Conservation (phyloP, 1,284 basidiomycete genomes). For the Leccinum subrobustum region DNA sequence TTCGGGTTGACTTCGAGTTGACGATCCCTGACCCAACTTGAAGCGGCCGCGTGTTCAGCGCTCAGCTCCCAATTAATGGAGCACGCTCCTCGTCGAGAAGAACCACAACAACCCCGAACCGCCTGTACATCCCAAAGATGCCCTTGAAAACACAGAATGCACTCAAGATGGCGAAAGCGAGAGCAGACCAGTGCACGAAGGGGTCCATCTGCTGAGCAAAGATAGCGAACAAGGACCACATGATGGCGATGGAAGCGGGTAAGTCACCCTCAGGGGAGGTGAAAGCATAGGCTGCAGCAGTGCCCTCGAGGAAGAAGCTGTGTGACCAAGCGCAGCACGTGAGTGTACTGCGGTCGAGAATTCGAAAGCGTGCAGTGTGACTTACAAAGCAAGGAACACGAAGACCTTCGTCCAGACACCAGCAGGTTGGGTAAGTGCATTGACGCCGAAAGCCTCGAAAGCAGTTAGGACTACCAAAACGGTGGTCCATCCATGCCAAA, state of each 20-base stretch:
- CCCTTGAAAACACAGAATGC: constrained; percentile 84
- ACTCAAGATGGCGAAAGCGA: constrained; percentile 85
- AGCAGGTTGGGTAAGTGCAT: constrained; percentile 62
- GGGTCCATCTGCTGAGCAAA: constrained; percentile 63
- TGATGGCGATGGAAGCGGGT: constrained; percentile 83
- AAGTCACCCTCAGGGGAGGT: constrained; percentile 88
- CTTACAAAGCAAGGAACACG: constrained; percentile 84
- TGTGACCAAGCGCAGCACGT: constrained; percentile 1
- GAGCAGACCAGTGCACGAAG: constrained; percentile 89
- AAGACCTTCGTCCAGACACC: constrained; percentile 93
- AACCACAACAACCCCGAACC: constrained; percentile 43
- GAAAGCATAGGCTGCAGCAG: constrained; percentile 89
- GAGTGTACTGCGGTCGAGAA: constrained; percentile 8
- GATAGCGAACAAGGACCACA: constrained; percentile 82
- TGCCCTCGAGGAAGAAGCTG: constrained; percentile 91
- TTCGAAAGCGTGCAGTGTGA: constrained; percentile 8
- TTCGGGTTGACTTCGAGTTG: neutral
- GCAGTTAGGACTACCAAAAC: constrained; percentile 86
- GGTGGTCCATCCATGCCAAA: constrained; percentile 95
- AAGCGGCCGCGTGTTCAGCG: constrained; percentile 5
- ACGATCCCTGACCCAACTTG: neutral
- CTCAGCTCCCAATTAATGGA: constrained; percentile 56
- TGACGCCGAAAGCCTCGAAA: constrained; percentile 89
- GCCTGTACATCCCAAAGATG: constrained; percentile 48
- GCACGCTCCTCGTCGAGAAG: constrained; percentile 85